Conservation (phyloP, 2,329 filamentous ascomycete species). For the Calcarisporium arbuscula region DNA sequence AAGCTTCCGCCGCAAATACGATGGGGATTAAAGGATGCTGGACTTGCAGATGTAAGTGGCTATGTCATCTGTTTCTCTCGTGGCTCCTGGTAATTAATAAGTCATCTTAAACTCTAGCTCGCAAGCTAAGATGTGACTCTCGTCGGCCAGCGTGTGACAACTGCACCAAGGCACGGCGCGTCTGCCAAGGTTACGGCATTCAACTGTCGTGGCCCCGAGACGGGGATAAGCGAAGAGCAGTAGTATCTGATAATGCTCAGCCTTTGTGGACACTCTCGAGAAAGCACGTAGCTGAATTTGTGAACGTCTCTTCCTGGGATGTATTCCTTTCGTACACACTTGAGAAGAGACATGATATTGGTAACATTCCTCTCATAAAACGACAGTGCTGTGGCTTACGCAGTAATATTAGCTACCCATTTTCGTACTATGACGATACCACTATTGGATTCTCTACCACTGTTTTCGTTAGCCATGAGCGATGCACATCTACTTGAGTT, state of each 20-base stretch:
- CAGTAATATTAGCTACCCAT: no score
- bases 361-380: background rate
- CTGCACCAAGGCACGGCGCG: conserved; percentile 3
- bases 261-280: background rate
- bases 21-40: no score
- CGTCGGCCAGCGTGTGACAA: conserved; percentile 5
- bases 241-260: background rate
- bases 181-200: conserved; percentile 8
- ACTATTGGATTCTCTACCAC: no score
- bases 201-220: conserved; percentile 8
- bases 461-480: no score
- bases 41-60: no score
- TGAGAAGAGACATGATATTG: conserved; percentile 1
- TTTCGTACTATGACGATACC: no score
- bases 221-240: conserved; percentile 6
- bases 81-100: no score
- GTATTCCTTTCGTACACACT: conserved; percentile 3
- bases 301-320: conserved; percentile 3
- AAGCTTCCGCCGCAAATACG: no score
- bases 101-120: conserved; percentile 7
- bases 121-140: conserved; percentile 7
- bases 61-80: no score
- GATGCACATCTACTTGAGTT: no score
- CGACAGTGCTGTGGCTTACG: no score
- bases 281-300: background rate